Percentiles rank a stretch among this genome's conserved stretches.
Evolutionary conservation across 129 eudicot species (phyloP).

Genomic region (sunflower (Helianthus annuus)): DNA sequence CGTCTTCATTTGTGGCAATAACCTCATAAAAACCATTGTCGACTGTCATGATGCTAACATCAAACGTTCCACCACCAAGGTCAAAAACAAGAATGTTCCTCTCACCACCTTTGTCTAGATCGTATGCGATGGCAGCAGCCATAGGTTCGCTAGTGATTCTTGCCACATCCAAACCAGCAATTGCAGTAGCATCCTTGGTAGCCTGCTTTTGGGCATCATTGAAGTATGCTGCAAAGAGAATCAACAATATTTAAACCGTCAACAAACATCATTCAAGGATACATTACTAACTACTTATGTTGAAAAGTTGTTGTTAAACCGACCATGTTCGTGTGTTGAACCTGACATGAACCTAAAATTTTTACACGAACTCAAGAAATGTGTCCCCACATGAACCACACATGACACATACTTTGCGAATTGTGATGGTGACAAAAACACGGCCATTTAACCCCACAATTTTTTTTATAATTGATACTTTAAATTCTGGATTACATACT

Average conservation of each 20-base stretch:
- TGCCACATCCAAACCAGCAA: constrained; percentile 80
- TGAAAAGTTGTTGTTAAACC: neutral
- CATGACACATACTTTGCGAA: too few relatives aligned
- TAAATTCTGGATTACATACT: too few relatives aligned
- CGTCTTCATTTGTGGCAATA: constrained; percentile 82
- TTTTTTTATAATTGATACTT: too few relatives aligned
- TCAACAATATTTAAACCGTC: neutral
- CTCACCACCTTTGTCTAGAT: constrained; percentile 75
- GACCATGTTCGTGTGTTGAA: too few relatives aligned
- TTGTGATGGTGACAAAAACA: too few relatives aligned
- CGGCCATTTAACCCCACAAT: too few relatives aligned
- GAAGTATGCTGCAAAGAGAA: constrained; percentile 60
- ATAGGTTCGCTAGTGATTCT: constrained; percentile 78
- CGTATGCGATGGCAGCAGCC: constrained; percentile 90
- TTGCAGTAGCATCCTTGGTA: constrained; percentile 13
- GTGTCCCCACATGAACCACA: too few relatives aligned
- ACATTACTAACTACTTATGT: neutral
- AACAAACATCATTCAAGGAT: neutral
- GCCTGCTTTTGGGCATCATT: constrained; percentile 89
- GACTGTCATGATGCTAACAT: constrained; percentile 74
- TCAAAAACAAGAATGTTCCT: constrained; percentile 64
- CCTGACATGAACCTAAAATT: too few relatives aligned
- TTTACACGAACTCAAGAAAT: too few relatives aligned
- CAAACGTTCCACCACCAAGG: constrained; percentile 53
- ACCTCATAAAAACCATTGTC: constrained; percentile 91